Base-by-base conservation (phyloP, 257 asterid species). In the Forsythia viridissima region DNA sequence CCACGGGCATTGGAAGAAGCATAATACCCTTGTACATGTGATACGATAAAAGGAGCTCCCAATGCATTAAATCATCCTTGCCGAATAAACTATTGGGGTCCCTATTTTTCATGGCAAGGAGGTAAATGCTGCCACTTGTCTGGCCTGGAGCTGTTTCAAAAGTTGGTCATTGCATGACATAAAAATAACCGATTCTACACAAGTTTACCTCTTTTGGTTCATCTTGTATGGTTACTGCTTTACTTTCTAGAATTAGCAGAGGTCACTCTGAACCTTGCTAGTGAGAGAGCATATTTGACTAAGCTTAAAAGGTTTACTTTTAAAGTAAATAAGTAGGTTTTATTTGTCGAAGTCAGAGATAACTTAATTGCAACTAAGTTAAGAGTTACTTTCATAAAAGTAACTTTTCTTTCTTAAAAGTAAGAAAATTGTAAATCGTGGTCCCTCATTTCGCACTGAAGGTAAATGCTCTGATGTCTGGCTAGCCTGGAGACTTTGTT, bases 101-200 rank as follows among this genome's bases (percentile, higher is more conserved):
- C 63, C 39, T 80, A 70, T 65, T 80, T 80, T 52, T 13, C 71
- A 67, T 73, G 39, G 18, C 68, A 55, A 46, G 40, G 40, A 77
- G 85, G 86, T 86, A 73, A 63, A 75, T 69, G 51, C 42, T 69
- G 52, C 42, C 42, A 65, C 42, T 13, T 44, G 24, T 42, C 70
- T 21, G 40, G 48, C 65, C 63, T 18, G 30, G 63, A 15, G 16
- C 65, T 57, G 65, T 18, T 51, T 51, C 59, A 16, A 51, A 16
- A 51, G 59, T 43, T 43, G 3, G 13, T 10, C 13, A 43, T 43
- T 43, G 11, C 12, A 9, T 43, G 9, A 10, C 6, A 40, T 40
- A 43, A 43, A 43, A 43, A 43, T 43, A 2, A 43, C 15, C 3
- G 15, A 43, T 43, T 3, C 51, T 43, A 43, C 3, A 12, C 12